phyloP scores from a whole-genome alignment of 2,329 filamentous ascomycete species.

The Colletotrichum sp. region DNA sequence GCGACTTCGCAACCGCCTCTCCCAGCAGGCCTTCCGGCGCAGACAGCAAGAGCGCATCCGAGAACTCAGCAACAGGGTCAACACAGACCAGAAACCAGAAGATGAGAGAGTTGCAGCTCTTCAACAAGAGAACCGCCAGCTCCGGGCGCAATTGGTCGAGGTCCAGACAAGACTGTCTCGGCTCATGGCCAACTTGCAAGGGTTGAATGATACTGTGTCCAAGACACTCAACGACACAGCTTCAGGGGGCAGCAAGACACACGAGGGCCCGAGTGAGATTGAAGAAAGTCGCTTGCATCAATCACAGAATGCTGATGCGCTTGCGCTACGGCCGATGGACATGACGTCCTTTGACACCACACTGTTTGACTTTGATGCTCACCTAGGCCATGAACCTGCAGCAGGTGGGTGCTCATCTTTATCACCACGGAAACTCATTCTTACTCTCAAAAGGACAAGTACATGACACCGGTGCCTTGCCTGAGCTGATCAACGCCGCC shows the following conservation, averaged over 20 bases:
- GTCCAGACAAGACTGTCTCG: constrained; percentile 30
- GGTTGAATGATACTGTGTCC: constrained; percentile 27
- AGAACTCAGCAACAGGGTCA: constrained; percentile 27
- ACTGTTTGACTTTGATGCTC: background rate
- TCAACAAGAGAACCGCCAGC: constrained; percentile 28
- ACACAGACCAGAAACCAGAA: constrained; percentile 25
- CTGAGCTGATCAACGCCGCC: constrained; percentile 7
- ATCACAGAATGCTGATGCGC: fast-evolving
- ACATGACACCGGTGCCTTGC: background rate
- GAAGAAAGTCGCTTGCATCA: background rate
- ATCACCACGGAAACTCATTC: too few relatives aligned
- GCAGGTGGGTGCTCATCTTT: background rate
- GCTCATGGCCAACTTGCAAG: constrained; percentile 28
- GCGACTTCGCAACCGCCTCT: constrained; percentile 35
- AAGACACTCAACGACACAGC: constrained; percentile 27
- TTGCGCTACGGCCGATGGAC: background rate
- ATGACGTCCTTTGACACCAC: background rate
- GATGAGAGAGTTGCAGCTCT: constrained; percentile 27
- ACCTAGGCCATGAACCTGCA: background rate
- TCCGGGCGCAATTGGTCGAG: constrained; percentile 32
- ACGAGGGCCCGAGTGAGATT: background rate
- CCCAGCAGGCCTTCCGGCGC: constrained; percentile 35
- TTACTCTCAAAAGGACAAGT: background rate
- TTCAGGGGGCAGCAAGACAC: background rate
- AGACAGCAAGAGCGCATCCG: constrained; percentile 32